Percentiles rank a stretch among this genome's conserved stretches.
These are phyloP conservation scores for Talaromyces sp. DNA, from an alignment of 2,329 filamentous ascomycete genomes.

Conservation along the genomic window DNA sequence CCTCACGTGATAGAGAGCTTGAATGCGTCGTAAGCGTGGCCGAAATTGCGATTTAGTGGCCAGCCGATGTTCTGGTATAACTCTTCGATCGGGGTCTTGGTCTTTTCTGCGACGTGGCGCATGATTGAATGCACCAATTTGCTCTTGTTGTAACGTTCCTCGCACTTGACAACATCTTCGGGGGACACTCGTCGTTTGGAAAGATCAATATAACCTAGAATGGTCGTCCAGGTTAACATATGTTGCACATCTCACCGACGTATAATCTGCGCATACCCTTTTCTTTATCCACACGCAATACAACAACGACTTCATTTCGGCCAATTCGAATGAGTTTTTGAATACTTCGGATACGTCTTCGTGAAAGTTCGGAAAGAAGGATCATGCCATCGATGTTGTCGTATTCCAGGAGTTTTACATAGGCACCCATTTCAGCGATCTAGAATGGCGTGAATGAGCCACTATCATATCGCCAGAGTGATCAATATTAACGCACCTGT, in stretches of 20 bases:
- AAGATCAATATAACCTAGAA: constrained; percentile 85
- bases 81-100: constrained; percentile 84
- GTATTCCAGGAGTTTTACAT: constrained; percentile 98
- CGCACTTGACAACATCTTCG: constrained; percentile 96
- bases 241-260: background rate
- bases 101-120: constrained; percentile 98
- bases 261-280: constrained; percentile 59
- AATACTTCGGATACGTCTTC: constrained; percentile 96
- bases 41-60: constrained; percentile 97
- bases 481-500: constrained; percentile 59
- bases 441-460: constrained; percentile 35
- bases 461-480: constrained; percentile 7
- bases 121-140: constrained; percentile 99
- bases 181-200: constrained; percentile 97
- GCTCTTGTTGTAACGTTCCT: constrained; percentile 99
- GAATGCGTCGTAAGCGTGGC: constrained; percentile 95
- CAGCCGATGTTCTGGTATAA: constrained; percentile 93
- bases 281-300: constrained; percentile 98
- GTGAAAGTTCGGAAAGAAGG: constrained; percentile 90
- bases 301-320: constrained; percentile 96
- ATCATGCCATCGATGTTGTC: constrained; percentile 99
- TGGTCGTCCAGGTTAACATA: constrained; percentile 9
- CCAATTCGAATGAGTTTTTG: constrained; percentile 98
- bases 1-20: constrained; percentile 94
- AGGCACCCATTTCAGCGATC: constrained; percentile 99